A percentile compares a stretch with the other conserved stretches of the same genome.
phyloP scores from a whole-genome alignment of 192 early-diverging fungal species.

The Linnemannia schmuckeri region DNA sequence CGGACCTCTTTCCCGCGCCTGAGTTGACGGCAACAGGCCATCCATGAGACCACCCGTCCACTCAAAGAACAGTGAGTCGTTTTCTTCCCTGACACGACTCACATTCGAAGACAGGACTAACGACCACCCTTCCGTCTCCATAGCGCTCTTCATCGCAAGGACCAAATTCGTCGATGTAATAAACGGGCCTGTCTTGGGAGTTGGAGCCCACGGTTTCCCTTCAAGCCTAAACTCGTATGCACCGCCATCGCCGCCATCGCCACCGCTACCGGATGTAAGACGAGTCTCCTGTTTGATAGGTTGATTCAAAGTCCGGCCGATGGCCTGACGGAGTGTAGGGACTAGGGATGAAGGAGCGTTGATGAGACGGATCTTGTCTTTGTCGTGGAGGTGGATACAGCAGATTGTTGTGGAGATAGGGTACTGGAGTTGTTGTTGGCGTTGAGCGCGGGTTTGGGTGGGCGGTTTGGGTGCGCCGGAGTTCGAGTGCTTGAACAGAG shows the following conservation, averaged over 20 bases:
- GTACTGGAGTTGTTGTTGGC: background rate
- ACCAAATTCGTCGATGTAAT: background rate
- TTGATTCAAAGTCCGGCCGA: background rate
- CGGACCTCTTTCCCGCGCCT: background rate
- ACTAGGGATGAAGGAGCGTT: background rate
- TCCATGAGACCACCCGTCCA: background rate
- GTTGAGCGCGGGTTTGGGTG: background rate
- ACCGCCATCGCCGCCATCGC: too few relatives aligned
- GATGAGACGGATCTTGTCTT: constrained; percentile 17
- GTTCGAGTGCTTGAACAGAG: too few relatives aligned
- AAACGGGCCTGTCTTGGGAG: background rate
- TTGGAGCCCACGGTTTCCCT: background rate
- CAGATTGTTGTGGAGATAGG: background rate
- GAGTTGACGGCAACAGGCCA: too few relatives aligned
- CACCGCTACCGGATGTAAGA: too few relatives aligned
- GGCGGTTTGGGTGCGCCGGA: too few relatives aligned
- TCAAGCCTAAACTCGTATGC: background rate
- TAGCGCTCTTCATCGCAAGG: background rate
- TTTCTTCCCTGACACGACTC: background rate
- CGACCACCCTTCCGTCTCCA: background rate
- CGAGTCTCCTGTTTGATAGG: background rate
- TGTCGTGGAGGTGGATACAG: background rate
- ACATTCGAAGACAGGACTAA: background rate
- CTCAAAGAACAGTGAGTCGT: background rate
- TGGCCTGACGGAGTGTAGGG: background rate